Conservation (phyloP, 257 asterid genomes). For the Capsicum chinense region DNA sequence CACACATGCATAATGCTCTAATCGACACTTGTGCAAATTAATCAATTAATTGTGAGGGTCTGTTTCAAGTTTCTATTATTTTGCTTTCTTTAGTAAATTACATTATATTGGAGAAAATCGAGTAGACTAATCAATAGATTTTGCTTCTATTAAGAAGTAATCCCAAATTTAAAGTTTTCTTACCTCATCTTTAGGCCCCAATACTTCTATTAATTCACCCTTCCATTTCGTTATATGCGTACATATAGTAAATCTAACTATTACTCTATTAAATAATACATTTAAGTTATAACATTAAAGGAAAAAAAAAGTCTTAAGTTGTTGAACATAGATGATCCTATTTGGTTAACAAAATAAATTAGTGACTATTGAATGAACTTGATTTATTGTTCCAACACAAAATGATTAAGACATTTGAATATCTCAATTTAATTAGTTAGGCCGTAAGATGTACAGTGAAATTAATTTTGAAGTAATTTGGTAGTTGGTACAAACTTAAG, state of each 20-base stretch:
- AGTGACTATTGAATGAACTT: background rate
- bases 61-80: background rate
- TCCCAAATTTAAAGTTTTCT: background rate
- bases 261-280: background rate
- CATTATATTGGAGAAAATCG: background rate
- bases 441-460: background rate
- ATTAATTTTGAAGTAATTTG: background rate
- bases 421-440: background rate
- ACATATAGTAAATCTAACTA: background rate
- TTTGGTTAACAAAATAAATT: background rate
- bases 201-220: no score
- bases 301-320: background rate
- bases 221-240: no score
- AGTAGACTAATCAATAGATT: background rate
- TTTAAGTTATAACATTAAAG: background rate
- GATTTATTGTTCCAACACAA: background rate
- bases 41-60: background rate
- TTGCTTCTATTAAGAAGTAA: slow-evolving; percentile 9
- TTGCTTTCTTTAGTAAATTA: background rate
- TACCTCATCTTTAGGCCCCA: no score
- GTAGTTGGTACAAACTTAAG: background rate
- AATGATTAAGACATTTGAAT: background rate
- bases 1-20: background rate
- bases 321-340: background rate
- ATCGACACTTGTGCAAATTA: background rate